Base-by-base conservation (phyloP, 2,329 filamentous ascomycete genomes). In the Fusarium siculi region DNA sequence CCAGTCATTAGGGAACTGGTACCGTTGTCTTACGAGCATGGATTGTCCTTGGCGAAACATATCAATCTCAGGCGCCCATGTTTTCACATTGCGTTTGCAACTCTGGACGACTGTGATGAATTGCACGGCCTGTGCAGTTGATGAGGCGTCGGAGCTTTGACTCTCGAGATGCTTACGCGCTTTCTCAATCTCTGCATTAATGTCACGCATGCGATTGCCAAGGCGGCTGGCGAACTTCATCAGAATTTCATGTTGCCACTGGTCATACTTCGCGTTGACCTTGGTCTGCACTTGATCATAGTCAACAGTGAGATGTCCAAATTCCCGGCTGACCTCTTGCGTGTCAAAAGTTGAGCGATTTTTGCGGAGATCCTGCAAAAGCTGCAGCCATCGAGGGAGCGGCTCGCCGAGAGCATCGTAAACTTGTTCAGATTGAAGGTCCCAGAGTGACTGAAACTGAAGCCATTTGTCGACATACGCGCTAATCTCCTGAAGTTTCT, bases 231-330 rank as follows among this genome's bases (percentile, higher is more conserved):
- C 96, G 82, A 99, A 99, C 80, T 97, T 97, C 76, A 93, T 90
- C 42, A 98, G 87, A 62, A 99, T 97, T 74, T 99, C 96, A 77
- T 98, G 94, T 82, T 99, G 96, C 96, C 97, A 99, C 81, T 98
- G 96, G 80, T 99, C 97, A 80, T 99, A 99, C 82, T 98, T 99
- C 77, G 95, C 94, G 78, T 98, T 99, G 81, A 99, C 96, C 83
- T 97, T 98, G 64, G 96, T 94, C 82, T 99, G 97, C 1, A 99
- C 96, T 82, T 99, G 97, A 78, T 98, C 96, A 79, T 99, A 99
- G 81, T 99, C 96, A 78, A 99, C 95, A 8, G 93, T 94, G 60
- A 98, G 91, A 81, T 97, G 96, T 9, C 96, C 96, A 80, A 99
- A 99, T 2, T 93, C 93, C 43, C 93, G 93, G 81, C 93, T 96